These are phyloP conservation scores for Metrosideros polymorpha DNA, from an alignment of 441 rosid species.

Conservation along the genomic window DNA sequence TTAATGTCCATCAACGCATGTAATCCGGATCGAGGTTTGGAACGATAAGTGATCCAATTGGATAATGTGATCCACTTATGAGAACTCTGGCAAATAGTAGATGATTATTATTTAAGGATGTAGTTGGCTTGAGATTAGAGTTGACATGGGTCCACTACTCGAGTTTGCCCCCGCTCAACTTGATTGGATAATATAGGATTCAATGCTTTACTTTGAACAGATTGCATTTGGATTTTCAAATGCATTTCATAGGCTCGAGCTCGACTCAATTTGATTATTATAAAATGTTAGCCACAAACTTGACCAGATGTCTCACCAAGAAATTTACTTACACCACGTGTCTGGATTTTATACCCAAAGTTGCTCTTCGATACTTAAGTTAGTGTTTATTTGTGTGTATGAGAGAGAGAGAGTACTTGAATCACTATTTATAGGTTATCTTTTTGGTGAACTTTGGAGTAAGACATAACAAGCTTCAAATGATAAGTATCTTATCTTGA, in stretches of 20 bases:
- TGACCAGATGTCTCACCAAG: neutral
- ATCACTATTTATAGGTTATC: neutral
- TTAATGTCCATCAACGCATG: neutral
- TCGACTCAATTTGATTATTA: neutral
- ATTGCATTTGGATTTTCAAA: neutral
- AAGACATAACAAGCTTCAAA: neutral
- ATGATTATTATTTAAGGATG: neutral
- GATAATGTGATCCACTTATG: neutral
- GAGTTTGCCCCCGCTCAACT: neutral
- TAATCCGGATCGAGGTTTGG: fast-evolving
- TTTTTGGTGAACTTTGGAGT: neutral
- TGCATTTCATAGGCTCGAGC: neutral
- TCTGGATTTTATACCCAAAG: neutral
- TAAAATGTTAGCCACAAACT: fast-evolving
- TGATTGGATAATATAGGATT: neutral
- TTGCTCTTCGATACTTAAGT: neutral
- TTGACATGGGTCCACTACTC: neutral
- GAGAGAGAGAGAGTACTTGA: neutral
- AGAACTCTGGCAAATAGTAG: neutral
- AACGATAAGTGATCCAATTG: fast-evolving
- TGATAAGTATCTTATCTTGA: neutral
- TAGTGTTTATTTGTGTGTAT: neutral
- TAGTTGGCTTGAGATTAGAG: neutral
- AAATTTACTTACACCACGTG: neutral
- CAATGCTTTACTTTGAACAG: neutral